Conservation (phyloP, 2,329 filamentous ascomycete genomes). For the Scedosporium aurantiacum region DNA sequence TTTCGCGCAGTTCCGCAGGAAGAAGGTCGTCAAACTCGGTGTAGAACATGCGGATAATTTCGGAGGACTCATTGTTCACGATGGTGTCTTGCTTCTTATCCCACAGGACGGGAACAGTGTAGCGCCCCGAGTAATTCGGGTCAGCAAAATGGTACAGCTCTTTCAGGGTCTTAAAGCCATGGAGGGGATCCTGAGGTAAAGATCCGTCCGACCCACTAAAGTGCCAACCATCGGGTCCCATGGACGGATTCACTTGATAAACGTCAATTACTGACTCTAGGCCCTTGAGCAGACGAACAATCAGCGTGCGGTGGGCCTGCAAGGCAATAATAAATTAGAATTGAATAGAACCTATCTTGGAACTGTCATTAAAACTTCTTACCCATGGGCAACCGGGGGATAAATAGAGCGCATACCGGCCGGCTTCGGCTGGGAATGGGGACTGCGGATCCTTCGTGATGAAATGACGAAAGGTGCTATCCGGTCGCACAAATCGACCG, state of each 20-base stretch:
- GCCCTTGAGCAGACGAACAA: slow-evolving; percentile 62
- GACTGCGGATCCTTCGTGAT: slow-evolving; percentile 40
- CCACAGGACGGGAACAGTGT: slow-evolving; percentile 64
- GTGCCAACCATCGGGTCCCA: slow-evolving; percentile 48
- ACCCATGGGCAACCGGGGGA: slow-evolving; percentile 55
- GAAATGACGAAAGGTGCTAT: slow-evolving; percentile 42
- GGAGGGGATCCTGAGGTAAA: slow-evolving; percentile 47
- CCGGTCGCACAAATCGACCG: slow-evolving; percentile 40
- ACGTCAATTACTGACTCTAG: slow-evolving; percentile 58
- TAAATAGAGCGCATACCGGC: slow-evolving; percentile 51
- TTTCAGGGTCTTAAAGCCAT: slow-evolving; percentile 54
- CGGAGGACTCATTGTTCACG: slow-evolving; percentile 73
- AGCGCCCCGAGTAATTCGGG: slow-evolving; percentile 55
- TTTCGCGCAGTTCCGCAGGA: slow-evolving; percentile 39
- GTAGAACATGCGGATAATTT: slow-evolving; percentile 79
- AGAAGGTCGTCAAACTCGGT: slow-evolving; percentile 56
- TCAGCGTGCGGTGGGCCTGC: slow-evolving; percentile 60
- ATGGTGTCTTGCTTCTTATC: slow-evolving; percentile 58
- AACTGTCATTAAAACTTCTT: not conserved
- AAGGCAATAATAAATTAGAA: not conserved
- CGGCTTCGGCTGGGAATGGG: slow-evolving; percentile 45
- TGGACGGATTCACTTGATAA: slow-evolving; percentile 58
- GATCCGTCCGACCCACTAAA: slow-evolving; percentile 32
- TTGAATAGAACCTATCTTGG: too few relatives aligned
- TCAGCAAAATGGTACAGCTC: slow-evolving; percentile 61